These are phyloP conservation scores for Colletotrichum filicis DNA, from an alignment of 2,329 filamentous ascomycete genomes.

Conservation along the genomic window DNA sequence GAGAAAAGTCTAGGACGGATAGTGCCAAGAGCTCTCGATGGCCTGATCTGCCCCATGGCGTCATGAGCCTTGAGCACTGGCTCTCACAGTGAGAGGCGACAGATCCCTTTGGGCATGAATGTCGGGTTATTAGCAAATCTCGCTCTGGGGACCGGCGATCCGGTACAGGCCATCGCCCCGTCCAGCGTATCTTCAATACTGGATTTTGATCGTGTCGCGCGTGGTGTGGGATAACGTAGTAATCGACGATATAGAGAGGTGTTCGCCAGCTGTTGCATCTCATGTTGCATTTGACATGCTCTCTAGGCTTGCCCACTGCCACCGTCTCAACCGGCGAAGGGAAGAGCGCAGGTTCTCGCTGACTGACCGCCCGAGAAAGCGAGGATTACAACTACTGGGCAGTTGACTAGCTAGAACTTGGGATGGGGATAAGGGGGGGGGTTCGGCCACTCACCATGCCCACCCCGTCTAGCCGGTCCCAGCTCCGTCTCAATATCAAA, in stretches of 20 bases:
- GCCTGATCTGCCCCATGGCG: background rate
- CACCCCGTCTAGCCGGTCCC: conserved; percentile 8
- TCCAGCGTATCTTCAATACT: background rate
- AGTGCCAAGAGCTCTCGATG: background rate
- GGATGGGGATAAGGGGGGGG: background rate
- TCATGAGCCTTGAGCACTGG: background rate
- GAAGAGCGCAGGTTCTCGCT: background rate
- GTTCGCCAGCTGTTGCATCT: background rate
- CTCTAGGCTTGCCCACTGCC: background rate
- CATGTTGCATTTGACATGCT: background rate
- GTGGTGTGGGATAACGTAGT: background rate
- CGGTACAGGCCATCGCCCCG: background rate
- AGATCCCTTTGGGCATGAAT: background rate
- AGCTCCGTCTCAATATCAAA: background rate
- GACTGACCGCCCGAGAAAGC: background rate
- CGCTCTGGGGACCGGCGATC: background rate
- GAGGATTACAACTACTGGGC: background rate
- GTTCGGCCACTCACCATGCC: background rate
- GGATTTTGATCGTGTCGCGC: background rate
- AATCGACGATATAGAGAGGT: background rate
- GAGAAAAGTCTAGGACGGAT: background rate
- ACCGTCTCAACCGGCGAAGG: background rate
- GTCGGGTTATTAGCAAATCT: background rate
- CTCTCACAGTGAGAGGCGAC: background rate
- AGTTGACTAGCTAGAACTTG: too few relatives aligned